Percentiles rank a stretch among this genome's conserved stretches.
Conservation (phyloP, 2,329 filamentous ascomycete species). For the Aspergillus versicolor region DNA sequence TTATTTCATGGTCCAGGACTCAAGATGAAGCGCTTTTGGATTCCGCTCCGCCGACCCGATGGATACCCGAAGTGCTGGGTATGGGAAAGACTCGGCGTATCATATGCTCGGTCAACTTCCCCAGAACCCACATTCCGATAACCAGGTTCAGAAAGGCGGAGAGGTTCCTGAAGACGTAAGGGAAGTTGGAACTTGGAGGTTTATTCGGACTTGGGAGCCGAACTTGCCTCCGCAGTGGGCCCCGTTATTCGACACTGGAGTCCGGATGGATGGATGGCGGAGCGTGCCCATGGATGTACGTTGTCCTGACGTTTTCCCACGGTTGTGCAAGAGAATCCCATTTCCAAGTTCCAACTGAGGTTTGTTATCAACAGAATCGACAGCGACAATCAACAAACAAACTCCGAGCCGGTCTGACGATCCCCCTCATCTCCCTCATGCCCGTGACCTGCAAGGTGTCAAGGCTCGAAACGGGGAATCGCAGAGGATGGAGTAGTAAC, state of each 20-base stretch:
- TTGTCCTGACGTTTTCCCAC: background rate
- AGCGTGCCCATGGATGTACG: background rate
- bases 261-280: constrained; percentile 5
- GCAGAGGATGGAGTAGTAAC: too few species aligned
- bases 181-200: background rate
- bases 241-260: background rate
- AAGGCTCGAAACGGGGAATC: background rate
- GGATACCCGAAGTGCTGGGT: background rate
- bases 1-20: background rate
- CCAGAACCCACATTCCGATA: background rate
- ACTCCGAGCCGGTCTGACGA: background rate
- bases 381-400: too few species aligned
- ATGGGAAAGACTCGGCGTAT: background rate
- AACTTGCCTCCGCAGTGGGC: background rate
- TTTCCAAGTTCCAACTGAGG: too few species aligned
- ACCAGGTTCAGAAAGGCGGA: background rate
- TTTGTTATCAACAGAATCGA: background rate
- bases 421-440: constrained; percentile 1
- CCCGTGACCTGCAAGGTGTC: background rate
- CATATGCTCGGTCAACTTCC: background rate
- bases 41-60: constrained; percentile 1
- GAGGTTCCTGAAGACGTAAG: background rate
- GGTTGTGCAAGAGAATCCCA: background rate
- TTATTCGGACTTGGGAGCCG: too few species aligned
- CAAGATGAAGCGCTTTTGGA: background rate